Conservation (phyloP, 2,329 filamentous ascomycete species). For the Aspergillus neoniger region DNA sequence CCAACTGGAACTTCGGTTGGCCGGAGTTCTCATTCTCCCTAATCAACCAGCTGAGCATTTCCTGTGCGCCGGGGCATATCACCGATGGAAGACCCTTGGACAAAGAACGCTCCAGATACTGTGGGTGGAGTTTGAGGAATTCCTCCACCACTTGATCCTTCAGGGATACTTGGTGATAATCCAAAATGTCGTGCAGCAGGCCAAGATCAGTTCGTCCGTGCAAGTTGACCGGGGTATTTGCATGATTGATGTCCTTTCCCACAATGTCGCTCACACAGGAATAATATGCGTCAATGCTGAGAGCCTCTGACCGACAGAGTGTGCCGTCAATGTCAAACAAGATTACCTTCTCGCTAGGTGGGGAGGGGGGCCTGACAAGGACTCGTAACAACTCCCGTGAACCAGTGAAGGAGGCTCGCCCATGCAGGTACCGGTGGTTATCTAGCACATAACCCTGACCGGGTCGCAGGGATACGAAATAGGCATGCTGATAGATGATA, state of each 20-base stretch:
- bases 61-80: conserved; percentile 10
- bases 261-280: conserved; percentile 15
- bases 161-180: conserved; percentile 9
- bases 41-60: conserved; percentile 12
- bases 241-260: conserved; percentile 16
- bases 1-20: conserved; percentile 5
- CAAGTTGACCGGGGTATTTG: conserved; percentile 16
- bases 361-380: conserved; percentile 9
- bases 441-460: conserved; percentile 18
- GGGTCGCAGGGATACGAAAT: conserved; percentile 7
- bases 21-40: neutral
- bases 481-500: conserved; percentile 13
- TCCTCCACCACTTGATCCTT: conserved; percentile 7
- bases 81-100: conserved; percentile 9
- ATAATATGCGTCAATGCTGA: conserved; percentile 19
- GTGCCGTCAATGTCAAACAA: conserved; percentile 20
- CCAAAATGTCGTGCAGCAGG: conserved; percentile 15
- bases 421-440: conserved; percentile 18
- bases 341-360: conserved; percentile 4
- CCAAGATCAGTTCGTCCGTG: conserved; percentile 18
- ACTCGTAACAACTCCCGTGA: conserved; percentile 15
- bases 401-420: conserved; percentile 14
- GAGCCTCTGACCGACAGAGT: conserved; percentile 16
- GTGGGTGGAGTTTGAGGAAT: conserved; percentile 12
- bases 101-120: conserved; percentile 14